phyloP scores from a whole-genome alignment of 306 rosid species.

The Lagenaria siceraria region DNA sequence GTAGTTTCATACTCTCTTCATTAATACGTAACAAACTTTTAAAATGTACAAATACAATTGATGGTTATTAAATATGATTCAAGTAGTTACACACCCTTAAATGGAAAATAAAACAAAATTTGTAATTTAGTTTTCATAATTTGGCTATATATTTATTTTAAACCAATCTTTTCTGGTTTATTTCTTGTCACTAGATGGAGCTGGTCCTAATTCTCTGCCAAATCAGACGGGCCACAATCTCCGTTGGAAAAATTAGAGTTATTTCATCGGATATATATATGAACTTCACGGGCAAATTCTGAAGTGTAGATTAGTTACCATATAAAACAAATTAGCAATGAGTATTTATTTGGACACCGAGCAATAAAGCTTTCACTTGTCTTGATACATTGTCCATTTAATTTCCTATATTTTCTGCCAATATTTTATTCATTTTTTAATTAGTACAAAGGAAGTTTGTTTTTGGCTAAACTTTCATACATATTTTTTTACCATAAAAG shows the following conservation, averaged over 20 bases:
- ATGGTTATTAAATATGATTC: too few species aligned
- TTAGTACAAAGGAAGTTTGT: too few species aligned
- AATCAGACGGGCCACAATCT: background rate
- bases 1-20: too few species aligned
- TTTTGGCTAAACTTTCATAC: background rate
- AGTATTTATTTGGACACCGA: background rate
- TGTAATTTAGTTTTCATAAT: too few species aligned
- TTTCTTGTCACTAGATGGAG: background rate
- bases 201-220: background rate
- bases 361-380: constrained; percentile 3
- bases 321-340: background rate
- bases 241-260: background rate
- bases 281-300: background rate
- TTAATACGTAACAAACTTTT: too few species aligned
- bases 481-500: background rate
- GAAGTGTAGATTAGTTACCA: background rate
- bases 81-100: too few species aligned
- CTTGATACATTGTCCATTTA: background rate
- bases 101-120: too few species aligned
- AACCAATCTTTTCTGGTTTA: background rate
- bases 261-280: background rate
- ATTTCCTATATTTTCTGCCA: background rate
- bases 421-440: too few species aligned
- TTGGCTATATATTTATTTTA: background rate
- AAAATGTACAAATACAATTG: too few species aligned